phyloP scores from a whole-genome alignment of 140 eudicot species.

The Senecio squalidus region DNA sequence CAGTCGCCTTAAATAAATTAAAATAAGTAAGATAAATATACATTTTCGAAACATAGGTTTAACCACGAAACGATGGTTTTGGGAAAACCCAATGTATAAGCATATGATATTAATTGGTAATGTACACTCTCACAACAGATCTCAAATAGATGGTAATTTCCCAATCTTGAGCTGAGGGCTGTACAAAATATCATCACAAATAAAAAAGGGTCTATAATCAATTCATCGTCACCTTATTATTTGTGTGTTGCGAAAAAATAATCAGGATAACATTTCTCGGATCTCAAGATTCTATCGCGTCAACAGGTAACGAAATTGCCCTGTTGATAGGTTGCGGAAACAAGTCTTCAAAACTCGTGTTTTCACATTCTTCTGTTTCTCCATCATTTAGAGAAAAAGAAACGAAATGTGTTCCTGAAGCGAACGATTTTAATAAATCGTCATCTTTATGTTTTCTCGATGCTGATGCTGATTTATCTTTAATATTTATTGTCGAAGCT shows the following conservation, averaged over 20 bases:
- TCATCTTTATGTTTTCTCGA: slow-evolving; percentile 18
- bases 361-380: slow-evolving; percentile 1
- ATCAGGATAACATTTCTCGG: slow-evolving; percentile 2
- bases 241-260: slow-evolving; percentile 16
- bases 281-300: slow-evolving; percentile 50
- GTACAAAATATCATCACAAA: slow-evolving; percentile 27
- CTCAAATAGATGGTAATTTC: slow-evolving; percentile 16
- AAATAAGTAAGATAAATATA: no score
- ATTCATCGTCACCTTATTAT: slow-evolving; percentile 27
- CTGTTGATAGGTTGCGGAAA: slow-evolving; percentile 69
- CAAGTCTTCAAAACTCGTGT: slow-evolving; percentile 26
- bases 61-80: neutral
- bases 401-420: slow-evolving; percentile 29
- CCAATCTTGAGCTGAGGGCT: slow-evolving; percentile 26
- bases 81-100: slow-evolving; percentile 24
- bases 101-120: slow-evolving; percentile 27
- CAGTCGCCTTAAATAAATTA: no score
- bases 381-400: slow-evolving; percentile 15
- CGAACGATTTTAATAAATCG: slow-evolving; percentile 16
- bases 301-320: slow-evolving; percentile 84
- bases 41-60: slow-evolving; percentile 3
- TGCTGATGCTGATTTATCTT: neutral
- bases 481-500: neutral
- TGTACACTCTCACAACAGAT: slow-evolving; percentile 36
- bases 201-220: slow-evolving; percentile 6